Conservation (phyloP, 257 asterid genomes). For the Sherardia arvensis region DNA sequence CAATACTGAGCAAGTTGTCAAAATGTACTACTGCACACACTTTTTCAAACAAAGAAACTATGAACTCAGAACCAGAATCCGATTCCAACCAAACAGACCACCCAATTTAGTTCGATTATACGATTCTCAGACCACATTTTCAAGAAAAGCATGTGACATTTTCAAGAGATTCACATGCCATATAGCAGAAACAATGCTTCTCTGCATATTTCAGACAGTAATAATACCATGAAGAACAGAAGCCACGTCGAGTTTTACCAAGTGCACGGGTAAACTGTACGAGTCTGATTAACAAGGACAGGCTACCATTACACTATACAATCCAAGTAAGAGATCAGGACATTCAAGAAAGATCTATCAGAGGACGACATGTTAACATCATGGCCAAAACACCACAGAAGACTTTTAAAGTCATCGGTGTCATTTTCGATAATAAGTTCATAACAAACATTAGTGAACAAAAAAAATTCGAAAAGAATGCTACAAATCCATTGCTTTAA, state of each 20-base stretch:
- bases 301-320: no score
- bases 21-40: slow-evolving; percentile 11
- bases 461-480: not conserved
- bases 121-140: not conserved
- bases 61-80: slow-evolving; percentile 4
- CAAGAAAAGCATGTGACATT: not conserved
- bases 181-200: not conserved
- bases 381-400: not conserved
- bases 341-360: not conserved
- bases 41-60: slow-evolving; percentile 16
- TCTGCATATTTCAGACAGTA: not conserved
- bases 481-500: not conserved
- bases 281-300: not conserved
- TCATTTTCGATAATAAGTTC: not conserved
- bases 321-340: not conserved
- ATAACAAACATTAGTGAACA: not conserved
- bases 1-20: slow-evolving; percentile 23
- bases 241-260: no score
- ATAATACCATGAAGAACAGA: not conserved
- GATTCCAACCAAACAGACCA: slow-evolving; percentile 7
- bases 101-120: not conserved
- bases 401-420: not conserved
- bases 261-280: not conserved
- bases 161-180: not conserved
- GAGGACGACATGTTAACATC: not conserved